phyloP scores from a whole-genome alignment of 2,329 filamentous ascomycete genomes.

The Clarireedia hainanense region DNA sequence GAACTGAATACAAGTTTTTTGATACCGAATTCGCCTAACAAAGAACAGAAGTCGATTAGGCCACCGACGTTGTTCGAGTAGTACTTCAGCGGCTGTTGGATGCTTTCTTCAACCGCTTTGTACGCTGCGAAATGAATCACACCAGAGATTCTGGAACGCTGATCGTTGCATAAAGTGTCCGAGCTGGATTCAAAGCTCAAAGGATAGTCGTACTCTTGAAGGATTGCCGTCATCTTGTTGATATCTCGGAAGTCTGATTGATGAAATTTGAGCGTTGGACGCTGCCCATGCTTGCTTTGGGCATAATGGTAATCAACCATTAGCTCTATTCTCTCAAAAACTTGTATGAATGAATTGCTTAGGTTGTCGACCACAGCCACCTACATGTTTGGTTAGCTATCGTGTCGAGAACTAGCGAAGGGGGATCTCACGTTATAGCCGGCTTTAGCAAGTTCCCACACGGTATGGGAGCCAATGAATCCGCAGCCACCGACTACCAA shows the following conservation, averaged over 20 bases:
- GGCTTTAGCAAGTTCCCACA: conserved; percentile 40
- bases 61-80: conserved; percentile 62
- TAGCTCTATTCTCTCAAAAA: conserved; percentile 15
- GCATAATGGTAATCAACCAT: conserved; percentile 19
- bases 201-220: conserved; percentile 18
- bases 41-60: conserved; percentile 49
- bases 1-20: conserved; percentile 62
- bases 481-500: conserved; percentile 41
- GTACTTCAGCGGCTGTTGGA: conserved; percentile 51
- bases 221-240: conserved; percentile 18
- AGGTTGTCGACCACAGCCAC: conserved; percentile 33
- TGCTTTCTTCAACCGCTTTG: conserved; percentile 49
- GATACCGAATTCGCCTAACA: conserved; percentile 51
- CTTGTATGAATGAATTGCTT: conserved; percentile 29
- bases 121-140: conserved; percentile 65
- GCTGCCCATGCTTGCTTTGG: conserved; percentile 9
- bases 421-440: conserved; percentile 32
- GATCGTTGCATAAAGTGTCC: not conserved
- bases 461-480: conserved; percentile 43
- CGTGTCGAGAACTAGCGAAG: not conserved
- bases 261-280: conserved; percentile 24
- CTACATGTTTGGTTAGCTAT: conserved; percentile 9
- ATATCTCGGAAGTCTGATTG: conserved; percentile 24
- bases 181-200: conserved; percentile 8
- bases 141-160: conserved; percentile 40